Percentiles rank a stretch among this genome's conserved stretches.
phyloP scores from a whole-genome alignment of 2,329 filamentous ascomycete species.

The Aspergillus sp. region DNA sequence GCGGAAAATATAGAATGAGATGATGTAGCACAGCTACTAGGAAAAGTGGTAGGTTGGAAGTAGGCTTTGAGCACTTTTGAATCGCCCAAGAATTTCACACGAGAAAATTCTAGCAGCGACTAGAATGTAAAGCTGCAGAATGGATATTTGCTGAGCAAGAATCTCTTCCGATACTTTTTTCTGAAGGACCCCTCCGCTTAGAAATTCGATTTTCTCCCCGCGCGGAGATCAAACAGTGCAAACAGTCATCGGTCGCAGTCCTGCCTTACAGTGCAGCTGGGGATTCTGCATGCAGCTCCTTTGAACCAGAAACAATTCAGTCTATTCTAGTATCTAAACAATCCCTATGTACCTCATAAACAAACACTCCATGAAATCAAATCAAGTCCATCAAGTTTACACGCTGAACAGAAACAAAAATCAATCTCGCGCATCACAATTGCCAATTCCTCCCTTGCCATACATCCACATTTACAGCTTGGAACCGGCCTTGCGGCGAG shows the following conservation, averaged over 20 bases:
- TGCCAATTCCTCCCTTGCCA: background rate
- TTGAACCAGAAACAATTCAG: background rate
- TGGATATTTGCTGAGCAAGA: slow-evolving; percentile 10
- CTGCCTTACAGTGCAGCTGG: too few relatives aligned
- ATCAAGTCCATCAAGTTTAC: background rate
- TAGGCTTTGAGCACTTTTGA: background rate
- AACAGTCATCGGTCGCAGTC: slow-evolving; percentile 11
- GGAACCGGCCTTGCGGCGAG: slow-evolving; percentile 61
- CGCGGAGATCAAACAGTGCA: slow-evolving; percentile 24
- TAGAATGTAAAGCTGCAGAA: background rate
- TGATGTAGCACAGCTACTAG: background rate
- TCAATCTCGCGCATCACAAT: background rate
- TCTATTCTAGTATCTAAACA: background rate
- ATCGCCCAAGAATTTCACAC: background rate
- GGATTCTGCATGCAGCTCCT: background rate
- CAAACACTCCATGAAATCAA: background rate
- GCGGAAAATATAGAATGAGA: background rate
- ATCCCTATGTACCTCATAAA: slow-evolving; percentile 1
- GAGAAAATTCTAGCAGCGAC: background rate
- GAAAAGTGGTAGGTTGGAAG: background rate
- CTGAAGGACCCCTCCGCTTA: slow-evolving; percentile 21
- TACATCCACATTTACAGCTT: slow-evolving; percentile 55
- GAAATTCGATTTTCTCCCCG: slow-evolving; percentile 28
- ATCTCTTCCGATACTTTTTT: slow-evolving; percentile 9
- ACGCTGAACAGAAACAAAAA: slow-evolving; percentile 1